Percentiles rank a stretch among this genome's conserved stretches.
These are phyloP conservation scores for Paraconiothyrium brasiliense DNA, from an alignment of 2,329 filamentous ascomycete genomes.

Conservation along the genomic window DNA sequence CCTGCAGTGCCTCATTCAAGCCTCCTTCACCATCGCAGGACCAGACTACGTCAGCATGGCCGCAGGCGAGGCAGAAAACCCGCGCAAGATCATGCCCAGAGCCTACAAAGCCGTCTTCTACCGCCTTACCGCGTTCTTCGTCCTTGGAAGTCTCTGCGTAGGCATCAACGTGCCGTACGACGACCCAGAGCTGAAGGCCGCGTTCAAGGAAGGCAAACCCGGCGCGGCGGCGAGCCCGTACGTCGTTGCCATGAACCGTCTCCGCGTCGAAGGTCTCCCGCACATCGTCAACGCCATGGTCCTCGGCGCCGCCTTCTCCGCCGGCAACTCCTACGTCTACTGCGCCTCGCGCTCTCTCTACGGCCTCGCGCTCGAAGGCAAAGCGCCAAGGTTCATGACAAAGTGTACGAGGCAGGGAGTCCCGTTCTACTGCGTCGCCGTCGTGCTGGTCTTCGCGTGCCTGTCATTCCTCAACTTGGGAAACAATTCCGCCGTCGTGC, in stretches of 20 bases:
- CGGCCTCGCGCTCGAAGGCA: constrained; percentile 63
- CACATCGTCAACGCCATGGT: constrained; percentile 68
- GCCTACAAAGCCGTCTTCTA: constrained; percentile 84
- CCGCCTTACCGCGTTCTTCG: constrained; percentile 78
- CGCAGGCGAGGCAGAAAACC: constrained; percentile 58
- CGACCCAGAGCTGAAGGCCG: constrained; percentile 67
- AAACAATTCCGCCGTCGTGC: constrained; percentile 72
- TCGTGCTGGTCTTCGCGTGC: constrained; percentile 73
- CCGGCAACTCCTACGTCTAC: constrained; percentile 66
- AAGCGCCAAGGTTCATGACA: constrained; percentile 64
- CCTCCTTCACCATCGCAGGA: constrained; percentile 58
- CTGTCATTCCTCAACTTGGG: constrained; percentile 80
- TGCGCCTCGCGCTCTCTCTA: constrained; percentile 64
- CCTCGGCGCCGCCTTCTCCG: constrained; percentile 64
- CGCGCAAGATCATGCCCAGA: constrained; percentile 67
- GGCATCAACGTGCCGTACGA: constrained; percentile 75
- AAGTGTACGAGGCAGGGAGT: constrained; percentile 70
- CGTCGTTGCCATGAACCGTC: constrained; percentile 67
- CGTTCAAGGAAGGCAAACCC: constrained; percentile 66
- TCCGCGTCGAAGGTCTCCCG: constrained; percentile 64
- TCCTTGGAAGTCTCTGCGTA: constrained; percentile 77
- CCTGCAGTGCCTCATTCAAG: constrained; percentile 75
- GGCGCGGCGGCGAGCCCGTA: constrained; percentile 74
- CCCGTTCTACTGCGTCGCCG: constrained; percentile 75
- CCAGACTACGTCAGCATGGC: constrained; percentile 61